Evolutionary conservation across 139 green algal genomes (phyloP).

Genomic region (Chlorella sp.): DNA sequence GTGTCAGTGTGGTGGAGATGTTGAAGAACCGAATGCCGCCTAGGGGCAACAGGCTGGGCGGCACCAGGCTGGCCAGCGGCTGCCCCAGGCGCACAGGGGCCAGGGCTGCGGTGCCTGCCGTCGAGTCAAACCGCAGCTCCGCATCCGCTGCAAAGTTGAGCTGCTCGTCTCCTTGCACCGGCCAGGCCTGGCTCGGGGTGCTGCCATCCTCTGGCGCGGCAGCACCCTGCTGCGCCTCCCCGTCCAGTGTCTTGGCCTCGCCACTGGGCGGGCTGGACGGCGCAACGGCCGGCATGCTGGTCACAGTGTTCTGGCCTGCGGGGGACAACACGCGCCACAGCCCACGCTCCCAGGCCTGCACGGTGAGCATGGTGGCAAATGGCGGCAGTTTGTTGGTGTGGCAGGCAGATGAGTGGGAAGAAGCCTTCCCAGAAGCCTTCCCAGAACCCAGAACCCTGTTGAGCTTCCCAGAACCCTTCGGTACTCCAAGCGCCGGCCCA

Average conservation of each 20-base stretch:
- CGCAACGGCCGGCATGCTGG: background rate
- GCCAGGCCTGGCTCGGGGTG: background rate
- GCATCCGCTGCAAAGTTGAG: background rate
- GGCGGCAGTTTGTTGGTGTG: background rate
- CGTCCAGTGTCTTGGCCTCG: too few relatives aligned
- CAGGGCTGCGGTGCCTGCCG: background rate
- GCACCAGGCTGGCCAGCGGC: background rate
- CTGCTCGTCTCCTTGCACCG: background rate
- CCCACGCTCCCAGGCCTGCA: constrained; percentile 7
- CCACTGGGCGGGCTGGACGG: background rate
- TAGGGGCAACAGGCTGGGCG: background rate
- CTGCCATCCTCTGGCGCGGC: background rate
- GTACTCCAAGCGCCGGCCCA: background rate
- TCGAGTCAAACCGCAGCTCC: background rate
- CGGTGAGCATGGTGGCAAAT: background rate
- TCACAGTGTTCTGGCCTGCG: background rate
- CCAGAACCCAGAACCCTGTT: too few relatives aligned
- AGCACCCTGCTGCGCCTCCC: background rate
- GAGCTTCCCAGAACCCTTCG: too few relatives aligned
- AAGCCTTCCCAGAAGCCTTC: too few relatives aligned
- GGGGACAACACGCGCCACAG: constrained; percentile 15
- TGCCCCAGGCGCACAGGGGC: background rate
- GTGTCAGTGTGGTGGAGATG: background rate
- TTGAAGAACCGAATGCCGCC: background rate
- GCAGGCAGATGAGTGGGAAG: too few relatives aligned